Percentiles rank a stretch among this genome's conserved stretches.
These are phyloP conservation scores for Lolium perenne DNA, from an alignment of 176 grass and related monocot species.

Conservation along the genomic window DNA sequence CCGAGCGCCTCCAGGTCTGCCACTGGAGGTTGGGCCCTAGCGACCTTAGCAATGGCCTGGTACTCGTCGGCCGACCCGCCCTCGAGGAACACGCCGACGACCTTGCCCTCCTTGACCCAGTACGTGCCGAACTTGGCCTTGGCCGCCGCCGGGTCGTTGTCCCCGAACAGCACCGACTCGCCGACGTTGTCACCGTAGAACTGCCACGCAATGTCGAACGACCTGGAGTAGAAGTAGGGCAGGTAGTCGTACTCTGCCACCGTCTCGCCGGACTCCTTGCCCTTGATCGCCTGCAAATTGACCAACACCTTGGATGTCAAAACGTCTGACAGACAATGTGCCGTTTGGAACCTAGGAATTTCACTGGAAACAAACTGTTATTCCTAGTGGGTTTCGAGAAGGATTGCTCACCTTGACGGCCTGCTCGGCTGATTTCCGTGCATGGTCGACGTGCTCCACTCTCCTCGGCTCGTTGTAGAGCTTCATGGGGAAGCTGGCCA, in stretches of 20 bases:
- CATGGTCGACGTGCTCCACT: constrained; percentile 94
- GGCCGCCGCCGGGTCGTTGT: constrained; percentile 65
- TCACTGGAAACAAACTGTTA: not conserved
- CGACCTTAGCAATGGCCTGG: constrained; percentile 82
- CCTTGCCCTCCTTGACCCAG: constrained; percentile 93
- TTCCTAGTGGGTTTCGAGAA: not conserved
- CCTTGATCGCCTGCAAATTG: constrained; percentile 74
- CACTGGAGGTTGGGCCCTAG: constrained; percentile 67
- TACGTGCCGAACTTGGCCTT: constrained; percentile 93
- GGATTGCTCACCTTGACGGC: constrained; percentile 60
- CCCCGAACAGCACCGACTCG: constrained; percentile 81
- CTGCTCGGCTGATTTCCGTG: constrained; percentile 92
- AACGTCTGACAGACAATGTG: not conserved
- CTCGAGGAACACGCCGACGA: constrained; percentile 84
- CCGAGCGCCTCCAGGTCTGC: constrained; percentile 55
- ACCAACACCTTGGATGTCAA: not conserved
- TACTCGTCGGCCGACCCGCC: constrained; percentile 84
- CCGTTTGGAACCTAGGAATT: not conserved
- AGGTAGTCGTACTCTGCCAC: constrained; percentile 85
- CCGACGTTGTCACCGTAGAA: constrained; percentile 96
- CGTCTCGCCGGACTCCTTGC: constrained; percentile 71
- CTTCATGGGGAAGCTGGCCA: constrained; percentile 92
- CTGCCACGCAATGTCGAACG: constrained; percentile 89
- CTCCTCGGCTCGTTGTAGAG: constrained; percentile 75
- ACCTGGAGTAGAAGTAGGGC: constrained; percentile 91